Evolutionary conservation across 768 basidiomycete species (phyloP), one percentile per base, ranked within the genome.

Genomic region (Filobasidium floriforme): DNA sequence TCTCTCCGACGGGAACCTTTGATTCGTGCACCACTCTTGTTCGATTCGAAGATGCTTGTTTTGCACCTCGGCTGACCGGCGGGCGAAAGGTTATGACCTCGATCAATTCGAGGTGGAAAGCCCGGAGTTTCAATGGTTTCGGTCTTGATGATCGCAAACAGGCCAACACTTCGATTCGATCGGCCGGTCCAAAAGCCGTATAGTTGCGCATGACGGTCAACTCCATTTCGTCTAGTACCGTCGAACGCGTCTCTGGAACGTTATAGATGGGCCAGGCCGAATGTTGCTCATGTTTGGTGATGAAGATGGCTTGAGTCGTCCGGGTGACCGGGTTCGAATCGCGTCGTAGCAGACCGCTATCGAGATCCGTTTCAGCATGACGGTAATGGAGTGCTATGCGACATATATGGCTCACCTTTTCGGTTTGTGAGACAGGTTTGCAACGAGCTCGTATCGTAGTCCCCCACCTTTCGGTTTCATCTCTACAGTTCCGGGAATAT

Each of bases 281-380:
- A 73, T 94, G 92, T 7, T 93, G 81, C 70, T 94, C 92, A 73
- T 94, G 92, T 77, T 94, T 96, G 81, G 90, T 89, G 72, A 96
- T 89, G 68, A 87, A 84, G 54, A 96, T 87, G 14, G 83, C 80
- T 41, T 88, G 84, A 22, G 85, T 82, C 14, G 86, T 84, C n/a
- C 86, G 85, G 37, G 85, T 79, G 51, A 89, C 83, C 24, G 84
- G 81, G 0, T 87, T 84, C 73, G 89, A 88, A 71, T 88, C 86
- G 68, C 88, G 86, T 41, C 90, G 89, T 64, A 94, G 84, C 75
- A 93, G 86, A 7, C 89, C 86, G 74, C 89, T 90, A 74, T 37
- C 43, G 28, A 19, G 62, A 62, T 29, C 60, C 14, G 32, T 44
- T 44, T 14, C 44, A 11, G 46, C 5, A 26, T 10, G 43, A 44